Evolutionary conservation across 495 filamentous ascomycete genomes (phyloP), one percentile per base, ranked within the genome.

Genomic region (Xylaria telfairii): DNA sequence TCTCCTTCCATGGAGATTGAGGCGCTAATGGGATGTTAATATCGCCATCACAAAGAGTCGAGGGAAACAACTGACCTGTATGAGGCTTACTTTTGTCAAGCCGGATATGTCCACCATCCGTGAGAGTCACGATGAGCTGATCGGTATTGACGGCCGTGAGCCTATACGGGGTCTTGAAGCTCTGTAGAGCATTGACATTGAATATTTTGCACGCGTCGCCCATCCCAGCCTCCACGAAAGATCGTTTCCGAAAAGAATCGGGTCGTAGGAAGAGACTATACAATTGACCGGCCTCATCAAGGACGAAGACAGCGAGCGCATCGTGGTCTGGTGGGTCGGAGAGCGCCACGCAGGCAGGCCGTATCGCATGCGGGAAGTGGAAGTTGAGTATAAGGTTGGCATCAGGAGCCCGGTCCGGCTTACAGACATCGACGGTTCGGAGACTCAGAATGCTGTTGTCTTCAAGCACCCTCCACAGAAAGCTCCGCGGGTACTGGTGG

Each of bases 381-480:
- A 99, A 86, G 72, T 92, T 89, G 62, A 98, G 82, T 3, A 91
- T 92, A 26, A 92, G 87, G 62, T 91, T 91, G 75, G 94, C 91
- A 73, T 88, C 86, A 59, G 85, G 80, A 37, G 88, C 85, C 32
- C 88, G 84, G 24, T 87, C 84, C 61, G 89, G 85, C 78, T 92
- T 95, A 44, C 87, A 90, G 68, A 98, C 80, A 81, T 98, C 96
- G 74, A 91, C 89, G 42, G 90, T 90, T 79, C 93, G 91, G 64
- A 99, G 85, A 78, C 94, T 93, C 65, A 99, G 84, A 56, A 94
- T 85, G 73, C 88, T 92, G 75, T 90, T 89, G 74, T 91, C 90
- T 76, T 96, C 91, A 71, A 98, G 81, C 24, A 99, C 86, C 65
- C 96, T 86, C 95, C 96, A 99, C 28, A 97, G 85, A 73, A 98